Evolutionary conservation across 2,329 filamentous ascomycete species (phyloP), one percentile per base, ranked within the genome.

Genomic region (Scytalidium sp.): DNA sequence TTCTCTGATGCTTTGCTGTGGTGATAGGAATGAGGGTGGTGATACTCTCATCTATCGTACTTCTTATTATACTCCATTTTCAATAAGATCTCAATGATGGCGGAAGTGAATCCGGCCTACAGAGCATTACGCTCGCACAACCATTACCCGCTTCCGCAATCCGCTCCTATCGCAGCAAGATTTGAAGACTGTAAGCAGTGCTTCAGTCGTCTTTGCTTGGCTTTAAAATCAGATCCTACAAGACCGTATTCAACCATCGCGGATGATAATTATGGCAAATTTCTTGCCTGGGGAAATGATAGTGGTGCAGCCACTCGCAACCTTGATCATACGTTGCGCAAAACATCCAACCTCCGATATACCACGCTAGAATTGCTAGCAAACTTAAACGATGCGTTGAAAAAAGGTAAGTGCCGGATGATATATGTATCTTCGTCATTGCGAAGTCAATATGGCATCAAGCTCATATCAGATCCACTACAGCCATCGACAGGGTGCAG

Each of bases 221-320:
- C 32, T n/a, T 36, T 36, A n/a, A 36, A 36, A 36, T 36, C 32
- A 36, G 32, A 36, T 15, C 17, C 32, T 9, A 36, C 32, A 36
- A 7, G 13, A 9, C 32, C 32, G 17, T 36, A 36, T 36, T 36
- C 32, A 5, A 4, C 32, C 15, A 36, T 36, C 13, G 32, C 32
- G 13, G 32, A 36, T 15, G 32, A 36, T 36, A 36, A 10, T n/a
- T 36, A 36, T 36, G 32, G 32, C 32, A 36, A 36, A 36, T 36
- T 36, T n/a, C 32, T 36, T 8, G 32, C 43, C 17, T 57, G 55
- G 55, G 55, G 55, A 27, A 36, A 51, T 25, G 51, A 55, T 22
- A 57, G 46, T 43, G 55, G 55, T 3, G 55, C 55, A 2, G 49
- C 50, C 1, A 52, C 47, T 22, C 53, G 53, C 8, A 40, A 41